Evolutionary conservation across 306 rosid species (phyloP), one percentile per base, ranked within the genome.

Genomic region (Pyrus bretschneideri): DNA sequence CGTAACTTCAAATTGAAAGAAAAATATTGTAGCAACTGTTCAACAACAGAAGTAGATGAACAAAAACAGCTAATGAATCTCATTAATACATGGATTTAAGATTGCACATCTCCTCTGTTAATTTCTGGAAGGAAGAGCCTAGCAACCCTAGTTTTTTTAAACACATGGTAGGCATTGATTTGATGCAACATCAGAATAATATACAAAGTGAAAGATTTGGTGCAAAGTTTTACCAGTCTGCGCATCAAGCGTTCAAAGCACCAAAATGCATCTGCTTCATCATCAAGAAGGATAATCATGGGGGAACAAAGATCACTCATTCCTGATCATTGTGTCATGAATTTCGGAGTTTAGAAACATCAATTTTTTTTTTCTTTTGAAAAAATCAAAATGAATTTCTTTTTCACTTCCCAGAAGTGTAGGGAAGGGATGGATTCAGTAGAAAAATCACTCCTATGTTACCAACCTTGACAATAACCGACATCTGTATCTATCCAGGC

Each of bases 301-400:
- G 99, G 99, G 81, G 99, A 96, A 84, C 98, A 96, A 38, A 96
- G 96, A 79, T 92, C 99, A 86, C 98, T 91, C 99, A 96, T 96
- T 81, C 99, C 99, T 96, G 93, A 83, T 71, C 87, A 85, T 31
- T 75, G 75, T 67, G 66, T 63, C 45, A 71, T 76, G 60, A 59
- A 46, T 82, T 70, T 81, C 38, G 85, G 68, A 82, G 4, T 6
- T 82, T 76, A 69, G 79, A 76, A 65, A 70, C 59, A n/a, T 61
- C 15, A 33, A 15, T 68, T 70, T 44, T 68, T 61, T 80, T 67
- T 80, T 49, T 51, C 21, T 2, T 51, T 51, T 51, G 55, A 51
- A 70, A 80, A 75, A 73, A 70, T 40, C 19, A 54, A 27, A 9
- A 57, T 46, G 9, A 64, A 31, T 15, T 31, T 76, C 27, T 40